Evolutionary conservation across 208 protist species (phyloP).

Genomic region (Leishmania tarentolae): DNA sequence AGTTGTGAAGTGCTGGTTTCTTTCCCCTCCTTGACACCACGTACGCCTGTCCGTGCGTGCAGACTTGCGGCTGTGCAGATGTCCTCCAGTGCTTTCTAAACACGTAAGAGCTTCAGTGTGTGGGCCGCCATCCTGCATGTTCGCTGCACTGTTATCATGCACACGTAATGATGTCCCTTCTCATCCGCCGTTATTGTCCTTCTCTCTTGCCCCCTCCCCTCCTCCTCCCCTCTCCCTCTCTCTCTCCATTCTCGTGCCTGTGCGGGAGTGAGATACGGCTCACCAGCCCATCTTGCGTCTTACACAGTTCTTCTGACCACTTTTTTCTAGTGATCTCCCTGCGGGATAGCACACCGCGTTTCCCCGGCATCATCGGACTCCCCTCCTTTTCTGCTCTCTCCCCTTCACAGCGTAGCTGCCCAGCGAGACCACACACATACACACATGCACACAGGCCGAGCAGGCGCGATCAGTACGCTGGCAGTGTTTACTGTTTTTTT

Average conservation of each 20-base stretch:
- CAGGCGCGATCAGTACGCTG: not conserved
- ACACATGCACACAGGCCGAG: not conserved
- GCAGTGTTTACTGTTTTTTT: not conserved
- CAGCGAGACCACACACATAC: conserved; percentile 2
- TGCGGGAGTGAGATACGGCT: not conserved
- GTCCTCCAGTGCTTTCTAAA: not conserved
- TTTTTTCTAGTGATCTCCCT: not conserved
- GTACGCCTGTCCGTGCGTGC: not conserved
- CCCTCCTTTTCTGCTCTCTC: not conserved
- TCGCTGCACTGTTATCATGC: not conserved
- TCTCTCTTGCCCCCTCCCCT: not conserved
- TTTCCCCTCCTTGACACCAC: not conserved
- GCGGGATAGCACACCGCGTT: not conserved
- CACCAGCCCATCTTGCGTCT: not conserved
- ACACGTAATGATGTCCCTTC: not conserved
- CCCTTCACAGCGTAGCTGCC: not conserved
- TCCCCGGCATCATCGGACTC: not conserved
- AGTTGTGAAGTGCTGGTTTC: not conserved
- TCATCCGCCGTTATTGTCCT: too few relatives aligned
- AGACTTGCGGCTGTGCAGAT: not conserved
- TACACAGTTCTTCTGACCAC: not conserved
- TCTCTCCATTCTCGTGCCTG: not conserved
- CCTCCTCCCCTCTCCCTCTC: not conserved
- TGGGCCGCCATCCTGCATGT: not conserved
- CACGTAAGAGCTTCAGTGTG: not conserved